Evolutionary conservation across 1,284 basidiomycete species (phyloP).

Genomic region (Melampsora allii-populina): DNA sequence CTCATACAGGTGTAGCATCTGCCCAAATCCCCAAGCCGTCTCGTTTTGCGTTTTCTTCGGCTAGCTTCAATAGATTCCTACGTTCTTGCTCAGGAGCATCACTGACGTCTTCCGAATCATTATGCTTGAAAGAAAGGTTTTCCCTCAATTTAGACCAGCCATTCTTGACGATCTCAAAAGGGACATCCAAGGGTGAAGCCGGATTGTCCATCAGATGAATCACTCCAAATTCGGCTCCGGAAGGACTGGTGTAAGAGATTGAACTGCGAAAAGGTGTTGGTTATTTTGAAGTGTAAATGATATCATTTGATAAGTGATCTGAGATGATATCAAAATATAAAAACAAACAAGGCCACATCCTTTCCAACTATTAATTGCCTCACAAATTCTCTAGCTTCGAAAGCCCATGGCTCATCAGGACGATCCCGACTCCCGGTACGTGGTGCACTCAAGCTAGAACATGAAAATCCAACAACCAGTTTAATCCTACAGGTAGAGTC

Average conservation of each 20-base stretch:
- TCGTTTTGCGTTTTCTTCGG: conserved; percentile 75
- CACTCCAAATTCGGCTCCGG: conserved; percentile 39
- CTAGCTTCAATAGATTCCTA: conserved; percentile 53
- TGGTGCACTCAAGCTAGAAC: conserved; percentile 27
- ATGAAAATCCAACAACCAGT: not conserved
- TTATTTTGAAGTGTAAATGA: not conserved
- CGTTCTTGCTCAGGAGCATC: conserved; percentile 54
- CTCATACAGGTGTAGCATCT: conserved; percentile 60
- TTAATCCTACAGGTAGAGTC: not conserved
- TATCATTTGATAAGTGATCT: not conserved
- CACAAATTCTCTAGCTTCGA: conserved; percentile 40
- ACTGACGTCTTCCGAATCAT: conserved; percentile 52
- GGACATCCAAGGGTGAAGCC: conserved; percentile 59
- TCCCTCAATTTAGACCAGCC: conserved; percentile 95
- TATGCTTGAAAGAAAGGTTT: conserved; percentile 63
- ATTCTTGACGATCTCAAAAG: conserved; percentile 70
- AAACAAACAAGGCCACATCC: conserved; percentile 30
- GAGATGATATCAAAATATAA: not conserved
- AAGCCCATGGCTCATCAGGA: conserved; percentile 41
- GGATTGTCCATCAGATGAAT: conserved; percentile 16
- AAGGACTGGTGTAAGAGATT: conserved; percentile 39
- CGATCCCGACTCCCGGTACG: conserved; percentile 36
- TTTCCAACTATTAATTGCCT: conserved; percentile 36
- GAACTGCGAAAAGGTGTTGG: not conserved
- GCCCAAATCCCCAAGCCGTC: conserved; percentile 77